Evolutionary conservation across 768 basidiomycete species (phyloP).

Genomic region (Hirschioporus abietinus): DNA sequence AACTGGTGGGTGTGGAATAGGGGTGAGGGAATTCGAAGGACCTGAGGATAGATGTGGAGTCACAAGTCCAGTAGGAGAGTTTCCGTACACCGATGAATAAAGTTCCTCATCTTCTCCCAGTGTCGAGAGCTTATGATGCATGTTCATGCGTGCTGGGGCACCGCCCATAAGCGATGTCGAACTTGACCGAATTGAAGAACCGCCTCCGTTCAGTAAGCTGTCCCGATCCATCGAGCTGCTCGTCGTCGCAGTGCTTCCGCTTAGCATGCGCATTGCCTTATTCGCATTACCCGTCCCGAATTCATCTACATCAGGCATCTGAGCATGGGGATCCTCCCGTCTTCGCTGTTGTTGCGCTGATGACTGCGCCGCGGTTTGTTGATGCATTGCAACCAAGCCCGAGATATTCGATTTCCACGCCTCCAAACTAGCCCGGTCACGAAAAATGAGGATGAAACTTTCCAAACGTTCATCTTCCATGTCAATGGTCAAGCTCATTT

Average conservation of each 20-base stretch:
- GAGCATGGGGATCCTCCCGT: constrained; percentile 26
- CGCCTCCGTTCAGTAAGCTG: constrained; percentile 61
- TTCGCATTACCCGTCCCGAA: constrained; percentile 57
- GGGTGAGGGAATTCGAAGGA: constrained; percentile 74
- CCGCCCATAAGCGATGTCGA: constrained; percentile 44
- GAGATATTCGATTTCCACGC: constrained; percentile 85
- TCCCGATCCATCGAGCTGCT: constrained; percentile 48
- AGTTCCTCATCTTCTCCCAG: constrained; percentile 71
- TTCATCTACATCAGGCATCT: constrained; percentile 59
- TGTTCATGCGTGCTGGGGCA: not conserved
- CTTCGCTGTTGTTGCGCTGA: constrained; percentile 29
- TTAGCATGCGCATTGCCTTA: constrained; percentile 76
- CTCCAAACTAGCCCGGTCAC: constrained; percentile 83
- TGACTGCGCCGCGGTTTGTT: constrained; percentile 22
- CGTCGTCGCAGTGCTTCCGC: constrained; percentile 65
- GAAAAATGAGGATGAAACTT: constrained; percentile 94
- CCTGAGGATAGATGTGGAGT: constrained; percentile 69
- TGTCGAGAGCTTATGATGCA: constrained; percentile 49
- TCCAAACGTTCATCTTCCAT: constrained; percentile 96
- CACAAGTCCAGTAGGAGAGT: constrained; percentile 43
- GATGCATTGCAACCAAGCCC: constrained; percentile 66
- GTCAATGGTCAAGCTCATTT: constrained; percentile 92
- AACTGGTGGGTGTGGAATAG: constrained; percentile 79
- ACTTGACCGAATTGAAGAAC: constrained; percentile 64
- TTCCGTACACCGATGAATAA: constrained; percentile 39